phyloP scores from a whole-genome alignment of 345 rosid genomes.

The Rhodomyrtus tomentosa region DNA sequence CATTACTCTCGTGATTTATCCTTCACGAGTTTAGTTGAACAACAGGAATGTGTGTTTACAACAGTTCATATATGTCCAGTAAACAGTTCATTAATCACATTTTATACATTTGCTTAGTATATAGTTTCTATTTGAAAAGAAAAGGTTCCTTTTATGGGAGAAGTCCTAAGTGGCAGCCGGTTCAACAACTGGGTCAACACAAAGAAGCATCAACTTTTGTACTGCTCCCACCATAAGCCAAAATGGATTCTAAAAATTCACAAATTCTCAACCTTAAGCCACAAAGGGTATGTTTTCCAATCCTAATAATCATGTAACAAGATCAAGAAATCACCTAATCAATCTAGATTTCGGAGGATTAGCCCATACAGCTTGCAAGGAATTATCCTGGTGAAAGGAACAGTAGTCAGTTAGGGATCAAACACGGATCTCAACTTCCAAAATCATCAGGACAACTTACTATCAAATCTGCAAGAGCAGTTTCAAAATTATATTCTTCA shows the following conservation, averaged over 20 bases:
- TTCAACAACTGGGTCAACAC: background rate
- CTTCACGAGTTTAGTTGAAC: background rate
- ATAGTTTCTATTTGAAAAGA: background rate
- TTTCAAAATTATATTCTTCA: constrained; percentile 49
- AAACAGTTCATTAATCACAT: background rate
- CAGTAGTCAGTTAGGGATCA: background rate
- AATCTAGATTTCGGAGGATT: constrained; percentile 13
- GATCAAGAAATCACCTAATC: constrained; percentile 31
- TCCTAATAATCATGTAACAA: background rate
- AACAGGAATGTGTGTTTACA: background rate
- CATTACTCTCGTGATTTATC: background rate
- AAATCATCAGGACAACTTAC: constrained; percentile 18
- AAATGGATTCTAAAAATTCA: background rate
- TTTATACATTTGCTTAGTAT: background rate
- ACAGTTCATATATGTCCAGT: background rate
- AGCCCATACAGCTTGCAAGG: constrained; percentile 72
- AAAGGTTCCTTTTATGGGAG: background rate
- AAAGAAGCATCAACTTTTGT: background rate
- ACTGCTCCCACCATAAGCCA: background rate
- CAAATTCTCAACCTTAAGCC: background rate
- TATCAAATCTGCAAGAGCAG: constrained; percentile 68
- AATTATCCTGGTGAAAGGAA: constrained; percentile 46
- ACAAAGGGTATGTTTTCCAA: background rate
- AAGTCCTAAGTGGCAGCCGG: background rate
- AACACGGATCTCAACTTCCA: background rate